Percentiles rank a stretch among this genome's conserved stretches.
These are phyloP conservation scores for Beverwykella pulmonaria DNA, from an alignment of 495 filamentous ascomycete genomes.

Conservation along the genomic window DNA sequence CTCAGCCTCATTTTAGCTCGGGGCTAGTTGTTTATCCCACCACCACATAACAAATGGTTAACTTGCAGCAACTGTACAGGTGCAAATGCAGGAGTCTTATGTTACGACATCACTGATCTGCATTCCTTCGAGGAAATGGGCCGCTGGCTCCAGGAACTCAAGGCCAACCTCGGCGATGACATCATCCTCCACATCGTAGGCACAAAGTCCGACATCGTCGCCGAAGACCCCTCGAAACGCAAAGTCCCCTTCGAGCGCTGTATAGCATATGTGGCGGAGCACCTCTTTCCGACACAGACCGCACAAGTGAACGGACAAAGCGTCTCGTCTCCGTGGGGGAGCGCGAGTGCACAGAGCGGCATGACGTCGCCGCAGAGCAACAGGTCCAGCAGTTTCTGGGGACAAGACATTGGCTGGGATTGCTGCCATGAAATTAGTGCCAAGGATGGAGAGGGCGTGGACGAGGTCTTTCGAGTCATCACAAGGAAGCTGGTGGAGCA, in stretches of 20 bases:
- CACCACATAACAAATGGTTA: not conserved
- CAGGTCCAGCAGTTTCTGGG: constrained; percentile 83
- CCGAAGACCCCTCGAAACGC: constrained; percentile 71
- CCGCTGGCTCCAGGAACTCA: constrained; percentile 81
- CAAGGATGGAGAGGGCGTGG: constrained; percentile 91
- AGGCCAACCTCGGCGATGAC: constrained; percentile 67
- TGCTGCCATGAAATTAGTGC: constrained; percentile 96
- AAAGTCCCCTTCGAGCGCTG: constrained; percentile 91
- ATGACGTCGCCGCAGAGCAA: constrained; percentile 69
- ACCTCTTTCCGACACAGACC: constrained; percentile 64
- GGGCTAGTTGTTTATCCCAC: not conserved
- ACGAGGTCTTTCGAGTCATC: constrained; percentile 95
- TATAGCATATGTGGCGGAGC: constrained; percentile 91
- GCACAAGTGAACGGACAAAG: constrained; percentile 6
- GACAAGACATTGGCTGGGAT: constrained; percentile 90
- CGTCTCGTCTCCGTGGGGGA: constrained; percentile 20
- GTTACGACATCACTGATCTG: constrained; percentile 90
- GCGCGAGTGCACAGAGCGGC: constrained; percentile 17
- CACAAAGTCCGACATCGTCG: constrained; percentile 90
- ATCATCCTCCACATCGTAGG: constrained; percentile 95
- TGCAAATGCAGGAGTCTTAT: constrained; percentile 91
- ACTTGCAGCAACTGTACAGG: constrained; percentile 47
- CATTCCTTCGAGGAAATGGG: constrained; percentile 91
- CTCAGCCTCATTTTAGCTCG: no score
- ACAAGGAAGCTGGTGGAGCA: constrained; percentile 94